phyloP scores from a whole-genome alignment of 768 basidiomycete species.

The Rhizopogon salebrosus region DNA sequence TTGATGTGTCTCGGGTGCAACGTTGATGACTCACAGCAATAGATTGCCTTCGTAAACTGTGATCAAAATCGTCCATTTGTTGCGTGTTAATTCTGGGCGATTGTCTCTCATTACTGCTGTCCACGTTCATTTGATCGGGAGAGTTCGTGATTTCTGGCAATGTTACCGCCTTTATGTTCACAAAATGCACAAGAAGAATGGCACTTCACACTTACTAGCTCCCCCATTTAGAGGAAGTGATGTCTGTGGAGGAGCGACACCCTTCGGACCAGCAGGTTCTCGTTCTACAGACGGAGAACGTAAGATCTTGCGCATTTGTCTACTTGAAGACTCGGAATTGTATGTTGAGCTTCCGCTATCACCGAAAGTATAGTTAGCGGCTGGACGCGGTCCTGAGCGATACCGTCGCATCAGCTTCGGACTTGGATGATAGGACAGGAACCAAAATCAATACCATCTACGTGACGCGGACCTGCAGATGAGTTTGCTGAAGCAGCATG shows the following conservation, averaged over 20 bases:
- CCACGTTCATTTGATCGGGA: conserved; percentile 34
- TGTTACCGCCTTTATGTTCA: conserved; percentile 10
- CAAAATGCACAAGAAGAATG: conserved; percentile 9
- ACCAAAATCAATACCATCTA: conserved; percentile 15
- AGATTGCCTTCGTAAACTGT: conserved; percentile 67
- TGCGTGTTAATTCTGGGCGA: conserved; percentile 24
- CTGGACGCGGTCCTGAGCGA: conserved; percentile 46
- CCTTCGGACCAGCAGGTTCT: conserved; percentile 14
- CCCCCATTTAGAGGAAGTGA: conserved; percentile 14
- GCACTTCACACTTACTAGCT: conserved; percentile 17
- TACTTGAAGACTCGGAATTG: conserved; percentile 32
- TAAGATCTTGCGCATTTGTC: conserved; percentile 50
- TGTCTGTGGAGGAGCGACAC: conserved; percentile 17
- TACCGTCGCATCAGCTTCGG: conserved; percentile 28
- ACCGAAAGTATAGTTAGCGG: conserved; percentile 68
- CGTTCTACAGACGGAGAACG: conserved; percentile 53
- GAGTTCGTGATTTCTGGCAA: conserved; percentile 27
- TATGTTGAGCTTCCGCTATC: conserved; percentile 35
- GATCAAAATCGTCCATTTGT: conserved; percentile 54
- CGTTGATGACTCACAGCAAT: conserved; percentile 47
- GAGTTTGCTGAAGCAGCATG: conserved; percentile 46
- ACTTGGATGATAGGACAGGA: conserved; percentile 7
- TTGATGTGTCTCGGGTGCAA: neutral
- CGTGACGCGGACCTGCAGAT: conserved; percentile 13
- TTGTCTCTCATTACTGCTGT: conserved; percentile 25